Evolutionary conservation across 140 eudicot species (phyloP).

Genomic region (Anethum foeniculum): DNA sequence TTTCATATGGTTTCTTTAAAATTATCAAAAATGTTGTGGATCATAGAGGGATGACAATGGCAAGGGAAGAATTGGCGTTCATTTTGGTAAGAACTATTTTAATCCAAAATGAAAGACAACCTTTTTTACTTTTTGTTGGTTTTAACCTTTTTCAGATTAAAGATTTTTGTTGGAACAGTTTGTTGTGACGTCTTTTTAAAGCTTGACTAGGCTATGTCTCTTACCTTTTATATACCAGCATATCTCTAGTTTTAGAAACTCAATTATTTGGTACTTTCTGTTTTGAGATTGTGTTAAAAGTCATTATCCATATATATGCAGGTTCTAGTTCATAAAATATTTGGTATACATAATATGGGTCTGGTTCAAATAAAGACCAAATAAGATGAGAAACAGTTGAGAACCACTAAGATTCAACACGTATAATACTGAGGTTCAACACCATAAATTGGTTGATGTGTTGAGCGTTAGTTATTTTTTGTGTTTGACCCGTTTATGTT

Average conservation of each 20-base stretch:
- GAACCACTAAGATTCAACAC: neutral
- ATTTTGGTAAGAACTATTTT: constrained; percentile 6
- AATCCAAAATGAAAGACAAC: constrained; percentile 6
- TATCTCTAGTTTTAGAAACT: neutral
- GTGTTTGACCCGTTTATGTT: neutral
- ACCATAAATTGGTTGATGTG: too few relatives aligned
- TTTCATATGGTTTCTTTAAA: neutral
- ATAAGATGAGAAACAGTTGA: neutral
- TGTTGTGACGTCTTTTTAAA: neutral
- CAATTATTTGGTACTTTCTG: neutral
- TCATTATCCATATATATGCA: neutral
- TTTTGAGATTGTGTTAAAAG: neutral
- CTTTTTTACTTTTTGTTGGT: neutral
- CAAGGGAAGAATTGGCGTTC: constrained; percentile 4
- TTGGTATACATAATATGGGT: neutral
- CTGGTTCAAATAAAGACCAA: neutral
- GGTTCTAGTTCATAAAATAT: neutral
- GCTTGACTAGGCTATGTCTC: neutral
- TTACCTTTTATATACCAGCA: neutral
- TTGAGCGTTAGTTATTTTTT: too few relatives aligned
- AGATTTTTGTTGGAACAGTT: neutral
- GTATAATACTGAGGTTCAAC: neutral
- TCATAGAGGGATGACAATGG: neutral
- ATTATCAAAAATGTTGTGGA: neutral
- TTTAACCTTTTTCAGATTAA: neutral